Base-by-base conservation (phyloP, 768 basidiomycete genomes). In the Tylopilus vinaceipallidus region DNA sequence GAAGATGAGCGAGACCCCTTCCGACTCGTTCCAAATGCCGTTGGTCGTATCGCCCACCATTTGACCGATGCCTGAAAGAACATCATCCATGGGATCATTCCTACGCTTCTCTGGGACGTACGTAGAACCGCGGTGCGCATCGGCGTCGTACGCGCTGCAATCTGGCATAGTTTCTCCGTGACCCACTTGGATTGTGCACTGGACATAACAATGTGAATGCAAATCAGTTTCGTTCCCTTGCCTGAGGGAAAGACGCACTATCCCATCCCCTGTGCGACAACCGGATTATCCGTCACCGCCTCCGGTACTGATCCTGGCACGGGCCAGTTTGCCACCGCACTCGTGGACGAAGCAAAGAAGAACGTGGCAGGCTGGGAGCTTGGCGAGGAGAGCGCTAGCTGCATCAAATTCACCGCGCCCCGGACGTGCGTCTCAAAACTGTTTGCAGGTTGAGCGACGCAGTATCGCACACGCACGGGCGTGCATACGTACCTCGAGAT, bases 1-100 rank as follows among this genome's bases (percentile, higher is more conserved):
- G 60, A 67, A 40, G 26, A 67, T 49, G 34, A 67, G 60, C 2
- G 63, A 65, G 11, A 65, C 52, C 3, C 55, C 65, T 67, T 72
- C 80, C 1, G 78, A 80, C 53, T 78, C 75, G 61, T 79, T 80
- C 79, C 78, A 80, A 5, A 77, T 71, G 7, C 77, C 78, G 36
- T 72, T 69, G 34, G 37, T 49, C 20, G 76, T 72, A 51, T 81
- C 78, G 1, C 79, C 79, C 3, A 77, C 79, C 67, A 81, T 73
- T 53, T 81, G 80, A 4, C 80, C 79, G n/a, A 81, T 78, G 13
- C 79, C 64, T 50, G 78, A 49, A 30, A 45, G 24, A 4, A 4
- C 0, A 4, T 23, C 10, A 24, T 33, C 3, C 4, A 29, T 29
- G 6, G 27, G 12, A 20, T 10, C n/a, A n/a, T 42, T 32, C 4